Conservation (phyloP, 2,329 filamentous ascomycete genomes). For the Arthrobotrys musiformis region DNA sequence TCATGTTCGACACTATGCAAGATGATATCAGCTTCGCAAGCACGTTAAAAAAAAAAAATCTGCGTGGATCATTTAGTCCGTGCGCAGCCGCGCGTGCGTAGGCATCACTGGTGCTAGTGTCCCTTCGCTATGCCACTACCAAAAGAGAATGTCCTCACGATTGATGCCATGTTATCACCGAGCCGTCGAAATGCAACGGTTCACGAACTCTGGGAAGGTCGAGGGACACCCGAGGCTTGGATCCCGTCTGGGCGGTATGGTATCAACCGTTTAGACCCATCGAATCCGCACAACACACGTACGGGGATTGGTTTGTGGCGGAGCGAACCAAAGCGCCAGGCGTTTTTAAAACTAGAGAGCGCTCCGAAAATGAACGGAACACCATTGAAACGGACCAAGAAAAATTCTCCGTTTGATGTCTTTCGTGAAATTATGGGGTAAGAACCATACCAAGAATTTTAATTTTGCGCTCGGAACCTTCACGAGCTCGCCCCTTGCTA, state of each 20-base stretch:
- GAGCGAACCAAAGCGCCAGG: neutral
- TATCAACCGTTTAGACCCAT: neutral
- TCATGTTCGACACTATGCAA: neutral
- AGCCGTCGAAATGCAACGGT: neutral
- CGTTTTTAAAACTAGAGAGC: neutral
- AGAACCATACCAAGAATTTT: neutral
- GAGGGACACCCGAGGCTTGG: neutral
- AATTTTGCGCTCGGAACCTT: neutral
- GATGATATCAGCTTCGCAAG: neutral
- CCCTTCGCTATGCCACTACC: neutral
- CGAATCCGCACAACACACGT: neutral
- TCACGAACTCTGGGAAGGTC: neutral
- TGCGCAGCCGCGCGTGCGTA: neutral
- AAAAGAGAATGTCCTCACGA: constrained; percentile 11
- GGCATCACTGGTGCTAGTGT: neutral
- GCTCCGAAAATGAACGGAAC: constrained; percentile 1
- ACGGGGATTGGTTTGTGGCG: neutral
- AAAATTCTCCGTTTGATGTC: constrained; percentile 1
- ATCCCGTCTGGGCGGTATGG: neutral
- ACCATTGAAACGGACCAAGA: constrained; percentile 11
- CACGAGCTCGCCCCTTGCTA: neutral
- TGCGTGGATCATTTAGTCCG: neutral
- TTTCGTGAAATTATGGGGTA: neutral
- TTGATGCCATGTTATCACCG: neutral
- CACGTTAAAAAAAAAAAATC: neutral